Base-by-base conservation (phyloP, 2,329 filamentous ascomycete species). In the Endothia cerciana region DNA sequence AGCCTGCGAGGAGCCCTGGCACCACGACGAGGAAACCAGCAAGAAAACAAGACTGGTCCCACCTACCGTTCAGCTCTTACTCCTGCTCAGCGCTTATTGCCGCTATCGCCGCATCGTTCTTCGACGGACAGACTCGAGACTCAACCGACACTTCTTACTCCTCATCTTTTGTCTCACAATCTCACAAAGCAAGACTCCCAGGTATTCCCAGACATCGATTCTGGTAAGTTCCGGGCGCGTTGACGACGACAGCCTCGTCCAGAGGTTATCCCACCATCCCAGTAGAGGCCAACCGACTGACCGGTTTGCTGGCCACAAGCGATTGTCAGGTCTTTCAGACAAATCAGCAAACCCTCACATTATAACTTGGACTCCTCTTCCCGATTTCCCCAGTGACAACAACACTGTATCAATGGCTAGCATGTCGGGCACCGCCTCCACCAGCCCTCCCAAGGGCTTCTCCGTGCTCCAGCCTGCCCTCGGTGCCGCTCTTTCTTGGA, bases 401-500 rank as follows among this genome's bases (percentile, higher is more conserved):
- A 33, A 38, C 40, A 59, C 49, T 62, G 49, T 58, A 55, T 51
- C 69, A 64, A 76, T 79, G 75, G 72, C 76, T 49, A 71, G 70
- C 65, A 79, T 78, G 76, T 76, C 76, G 62, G 72, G 73, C 67
- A 76, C 77, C 71, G 73, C 72, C 68, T 77, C 77, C 56, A 64
- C 72, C 69, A 71, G 70, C 67, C 71, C 75, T 69, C 71, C 78
- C 45, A 75, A 82, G 77, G 84, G 84, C 65, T 88, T 88, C 75
- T 87, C 85, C 67, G 81, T 89, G 74, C 86, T 82, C 73, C 87
- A 89, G 79, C 81, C 85, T 53, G 75, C 80, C 59, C 78, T 87
- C 63, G 87, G 87, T 61, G 81, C 83, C 58, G 77, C 83, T 68
- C 80, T 89, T 65, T 80, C 92, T 77, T 88, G 92, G 83, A 77